Evolutionary conservation across 768 basidiomycete genomes (phyloP).

Genomic region (Leucocoprinus birnbaumii): DNA sequence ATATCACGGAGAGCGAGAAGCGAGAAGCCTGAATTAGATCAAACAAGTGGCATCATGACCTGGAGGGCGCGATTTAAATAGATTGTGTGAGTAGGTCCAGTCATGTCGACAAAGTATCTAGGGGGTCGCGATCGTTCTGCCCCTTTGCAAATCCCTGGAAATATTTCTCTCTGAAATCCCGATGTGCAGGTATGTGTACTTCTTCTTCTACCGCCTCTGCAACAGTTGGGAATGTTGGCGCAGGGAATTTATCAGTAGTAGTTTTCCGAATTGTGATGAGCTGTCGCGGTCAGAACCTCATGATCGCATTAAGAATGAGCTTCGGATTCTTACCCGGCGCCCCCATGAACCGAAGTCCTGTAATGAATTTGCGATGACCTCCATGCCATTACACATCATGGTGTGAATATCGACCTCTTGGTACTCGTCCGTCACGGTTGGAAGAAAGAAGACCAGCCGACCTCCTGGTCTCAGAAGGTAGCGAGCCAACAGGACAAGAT

Average conservation of each 20-base stretch:
- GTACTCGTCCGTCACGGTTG: conserved; percentile 90
- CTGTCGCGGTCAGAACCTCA: conserved; percentile 33
- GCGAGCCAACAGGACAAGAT: conserved; percentile 79
- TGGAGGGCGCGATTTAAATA: not conserved
- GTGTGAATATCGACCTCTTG: conserved; percentile 79
- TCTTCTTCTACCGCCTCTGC: conserved; percentile 10
- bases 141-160: conserved; percentile 69
- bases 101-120: not conserved
- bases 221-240: conserved; percentile 51
- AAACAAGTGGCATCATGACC: not conserved
- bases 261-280: conserved; percentile 88
- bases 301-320: not conserved
- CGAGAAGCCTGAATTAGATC: not conserved
- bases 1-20: not conserved
- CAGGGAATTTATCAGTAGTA: conserved; percentile 38
- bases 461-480: conserved; percentile 85
- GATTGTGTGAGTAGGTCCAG: not conserved
- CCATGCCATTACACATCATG: conserved; percentile 85
- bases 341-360: conserved; percentile 98
- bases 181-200: conserved; percentile 74
- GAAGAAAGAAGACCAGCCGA: conserved; percentile 92
- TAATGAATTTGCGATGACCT: conserved; percentile 81
- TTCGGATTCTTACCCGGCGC: conserved; percentile 59
- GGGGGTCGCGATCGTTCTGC: conserved; percentile 5
- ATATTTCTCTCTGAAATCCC: conserved; percentile 85